Evolutionary conservation across 2,329 filamentous ascomycete species (phyloP).

Genomic region (Chaetomium strumarium): DNA sequence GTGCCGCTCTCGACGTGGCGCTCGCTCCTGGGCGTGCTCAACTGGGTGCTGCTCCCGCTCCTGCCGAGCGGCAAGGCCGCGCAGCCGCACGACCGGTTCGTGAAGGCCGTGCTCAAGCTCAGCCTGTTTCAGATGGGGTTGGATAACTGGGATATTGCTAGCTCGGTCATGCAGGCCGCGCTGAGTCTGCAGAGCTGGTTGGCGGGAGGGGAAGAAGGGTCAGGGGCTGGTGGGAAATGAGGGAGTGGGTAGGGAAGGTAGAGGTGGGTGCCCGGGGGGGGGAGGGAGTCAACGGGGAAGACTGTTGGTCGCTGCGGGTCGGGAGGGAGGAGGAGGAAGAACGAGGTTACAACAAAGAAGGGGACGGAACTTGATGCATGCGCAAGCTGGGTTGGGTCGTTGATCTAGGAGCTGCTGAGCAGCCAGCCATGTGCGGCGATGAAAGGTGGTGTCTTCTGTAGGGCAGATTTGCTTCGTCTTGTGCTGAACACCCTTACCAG

Average conservation of each 20-base stretch:
- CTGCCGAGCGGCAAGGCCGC: slow-evolving; percentile 35
- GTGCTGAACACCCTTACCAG: too few relatives aligned
- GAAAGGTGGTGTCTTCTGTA: too few relatives aligned
- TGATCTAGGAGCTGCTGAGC: too few relatives aligned
- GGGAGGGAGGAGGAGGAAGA: too few relatives aligned
- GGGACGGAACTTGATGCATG: too few relatives aligned
- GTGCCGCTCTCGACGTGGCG: slow-evolving; percentile 43
- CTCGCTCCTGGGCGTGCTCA: slow-evolving; percentile 41
- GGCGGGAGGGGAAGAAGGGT: slow-evolving; percentile 5
- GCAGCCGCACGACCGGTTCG: slow-evolving; percentile 36
- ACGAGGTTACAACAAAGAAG: too few relatives aligned
- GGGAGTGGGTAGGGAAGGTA: neutral
- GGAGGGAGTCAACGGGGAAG: neutral
- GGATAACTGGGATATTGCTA: slow-evolving; percentile 44
- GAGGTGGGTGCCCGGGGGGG: too few relatives aligned
- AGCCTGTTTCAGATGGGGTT: slow-evolving; percentile 41
- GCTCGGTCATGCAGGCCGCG: slow-evolving; percentile 32
- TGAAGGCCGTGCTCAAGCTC: slow-evolving; percentile 41
- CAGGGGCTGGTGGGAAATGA: neutral
- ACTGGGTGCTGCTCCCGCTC: slow-evolving; percentile 42
- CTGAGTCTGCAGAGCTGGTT: slow-evolving; percentile 41
- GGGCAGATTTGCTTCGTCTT: too few relatives aligned
- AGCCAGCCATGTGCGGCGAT: too few relatives aligned
- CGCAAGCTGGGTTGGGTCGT: too few relatives aligned
- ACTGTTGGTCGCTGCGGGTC: too few relatives aligned